phyloP scores from a whole-genome alignment of 768 basidiomycete species.

The Trametes cinnabarina region DNA sequence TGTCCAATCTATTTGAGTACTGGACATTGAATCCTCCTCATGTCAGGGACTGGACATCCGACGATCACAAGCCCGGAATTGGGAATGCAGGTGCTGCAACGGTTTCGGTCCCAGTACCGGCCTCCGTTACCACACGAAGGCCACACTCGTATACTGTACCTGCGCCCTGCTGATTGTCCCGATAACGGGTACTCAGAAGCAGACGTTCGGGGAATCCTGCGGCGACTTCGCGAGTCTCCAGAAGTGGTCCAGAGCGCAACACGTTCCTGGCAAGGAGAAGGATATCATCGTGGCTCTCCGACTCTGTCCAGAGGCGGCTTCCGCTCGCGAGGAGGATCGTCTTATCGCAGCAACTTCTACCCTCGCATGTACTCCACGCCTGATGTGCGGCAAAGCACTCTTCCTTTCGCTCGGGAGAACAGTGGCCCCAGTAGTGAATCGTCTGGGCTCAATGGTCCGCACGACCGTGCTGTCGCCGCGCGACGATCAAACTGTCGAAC shows the following conservation, averaged over 20 bases:
- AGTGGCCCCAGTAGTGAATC: not conserved
- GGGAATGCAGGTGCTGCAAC: slow-evolving; percentile 59
- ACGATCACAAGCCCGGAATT: slow-evolving; percentile 65
- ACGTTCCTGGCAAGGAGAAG: not conserved
- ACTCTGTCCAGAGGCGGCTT: not conserved
- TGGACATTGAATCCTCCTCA: not conserved
- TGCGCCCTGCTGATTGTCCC: slow-evolving; percentile 38
- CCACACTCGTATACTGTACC: slow-evolving; percentile 53
- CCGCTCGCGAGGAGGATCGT: not conserved
- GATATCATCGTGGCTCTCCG: not conserved
- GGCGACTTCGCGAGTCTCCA: slow-evolving; percentile 46
- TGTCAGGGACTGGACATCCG: slow-evolving; percentile 65
- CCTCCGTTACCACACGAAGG: slow-evolving; percentile 59
- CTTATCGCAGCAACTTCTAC: not conserved
- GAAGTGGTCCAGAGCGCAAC: not conserved
- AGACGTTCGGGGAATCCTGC: slow-evolving; percentile 52
- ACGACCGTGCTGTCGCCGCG: slow-evolving; percentile 1
- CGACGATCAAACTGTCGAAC: slow-evolving; percentile 5
- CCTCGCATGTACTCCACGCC: not conserved
- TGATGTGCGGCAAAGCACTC: not conserved
- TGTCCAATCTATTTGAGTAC: not conserved
- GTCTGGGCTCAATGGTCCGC: not conserved
- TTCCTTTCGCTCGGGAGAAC: slow-evolving; percentile 3
- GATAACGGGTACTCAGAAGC: slow-evolving; percentile 47
- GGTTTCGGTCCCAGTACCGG: slow-evolving; percentile 61